Percentiles rank a stretch among this genome's conserved stretches.
These are phyloP conservation scores for Aspergillaceae sp. DNA, from an alignment of 2,329 filamentous ascomycete genomes.

Conservation along the genomic window DNA sequence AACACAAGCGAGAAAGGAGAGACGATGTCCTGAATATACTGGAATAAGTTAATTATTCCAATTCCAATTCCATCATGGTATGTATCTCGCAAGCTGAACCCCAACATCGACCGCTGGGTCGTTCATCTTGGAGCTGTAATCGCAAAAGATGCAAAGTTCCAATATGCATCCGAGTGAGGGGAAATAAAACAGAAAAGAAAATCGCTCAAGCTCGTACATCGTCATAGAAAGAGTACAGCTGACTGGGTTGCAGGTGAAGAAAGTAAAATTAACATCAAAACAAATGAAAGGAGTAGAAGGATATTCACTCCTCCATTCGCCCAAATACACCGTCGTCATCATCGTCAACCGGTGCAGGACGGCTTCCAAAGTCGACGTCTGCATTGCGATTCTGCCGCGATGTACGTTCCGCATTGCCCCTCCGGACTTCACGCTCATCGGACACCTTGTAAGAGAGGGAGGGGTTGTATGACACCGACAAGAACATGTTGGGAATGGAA, in stretches of 20 bases:
- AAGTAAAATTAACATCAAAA: not conserved
- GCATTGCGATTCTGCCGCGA: constrained; percentile 27
- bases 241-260: constrained; percentile 11
- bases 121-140: constrained; percentile 12
- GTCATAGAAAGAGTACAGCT: constrained; percentile 23
- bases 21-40: not conserved
- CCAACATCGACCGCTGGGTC: constrained; percentile 6
- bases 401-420: constrained; percentile 51
- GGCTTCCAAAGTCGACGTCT: constrained; percentile 28
- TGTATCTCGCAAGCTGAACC: constrained; percentile 3
- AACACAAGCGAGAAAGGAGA: too few species aligned
- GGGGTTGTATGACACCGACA: constrained; percentile 36
- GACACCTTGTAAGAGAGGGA: constrained; percentile 42
- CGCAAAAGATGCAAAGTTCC: constrained; percentile 9
- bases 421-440: constrained; percentile 56
- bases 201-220: constrained; percentile 33
- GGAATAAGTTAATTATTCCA: not conserved
- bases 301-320: constrained; percentile 74
- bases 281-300: constrained; percentile 1
- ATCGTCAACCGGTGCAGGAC: constrained; percentile 61
- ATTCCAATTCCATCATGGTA: not conserved
- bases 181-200: constrained; percentile 20
- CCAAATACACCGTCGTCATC: constrained; percentile 95
- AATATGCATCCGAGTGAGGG: constrained; percentile 6
- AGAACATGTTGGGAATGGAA: constrained; percentile 28